Base-by-base conservation (phyloP, 1,139 yeast species). In the Candida glucosophila region DNA sequence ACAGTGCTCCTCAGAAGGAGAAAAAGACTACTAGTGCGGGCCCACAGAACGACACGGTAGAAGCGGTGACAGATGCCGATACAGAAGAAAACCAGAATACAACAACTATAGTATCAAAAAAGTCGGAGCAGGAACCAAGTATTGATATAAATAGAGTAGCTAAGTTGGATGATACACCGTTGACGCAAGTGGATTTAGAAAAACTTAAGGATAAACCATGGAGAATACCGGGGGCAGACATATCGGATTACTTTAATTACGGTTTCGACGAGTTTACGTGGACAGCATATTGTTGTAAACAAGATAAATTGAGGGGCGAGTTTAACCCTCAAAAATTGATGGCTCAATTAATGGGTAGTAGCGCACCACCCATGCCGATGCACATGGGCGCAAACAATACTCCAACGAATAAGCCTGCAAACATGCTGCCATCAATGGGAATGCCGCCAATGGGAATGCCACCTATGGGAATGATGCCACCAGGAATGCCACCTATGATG, bases 231-330 rank as follows among this genome's bases (percentile, higher is more conserved):
- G 96, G 96, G 26, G 95, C 95, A 3, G 96, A 90, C 52, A 61
- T 83, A 22, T 73, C 94, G 3, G 98, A 90, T 52, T 90, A 86
- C 50, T 90, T 90, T 62, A 90, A 90, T 53, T 90, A 78, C 44
- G 98, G 98, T 2, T 90, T 90, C 48, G 95, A 92, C 49, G 99
- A 90, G 55, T 72, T 82, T 37, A 81, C 96, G 10, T 90, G 99
- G 99, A 76, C 82, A 27, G 88, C 92, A 13, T 90, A 90, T 54
- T 78, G 95, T 39, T 67, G 79, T 27, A 85, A 85, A 49, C 96
- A 88, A 47, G 95, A 86, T 51, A 77, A 76, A 36, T 49, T 80
- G 26, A 67, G 93, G 31, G 77, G 81, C 6, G 90, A 80, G 35
- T 85, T 76, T 55, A 80, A 82, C 36, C 93, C 76, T 7, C 65